Percentiles rank a stretch among this genome's conserved stretches.
Evolutionary conservation across 208 protist species (phyloP).

Genomic region (Acanthamoeba rhysodes): DNA sequence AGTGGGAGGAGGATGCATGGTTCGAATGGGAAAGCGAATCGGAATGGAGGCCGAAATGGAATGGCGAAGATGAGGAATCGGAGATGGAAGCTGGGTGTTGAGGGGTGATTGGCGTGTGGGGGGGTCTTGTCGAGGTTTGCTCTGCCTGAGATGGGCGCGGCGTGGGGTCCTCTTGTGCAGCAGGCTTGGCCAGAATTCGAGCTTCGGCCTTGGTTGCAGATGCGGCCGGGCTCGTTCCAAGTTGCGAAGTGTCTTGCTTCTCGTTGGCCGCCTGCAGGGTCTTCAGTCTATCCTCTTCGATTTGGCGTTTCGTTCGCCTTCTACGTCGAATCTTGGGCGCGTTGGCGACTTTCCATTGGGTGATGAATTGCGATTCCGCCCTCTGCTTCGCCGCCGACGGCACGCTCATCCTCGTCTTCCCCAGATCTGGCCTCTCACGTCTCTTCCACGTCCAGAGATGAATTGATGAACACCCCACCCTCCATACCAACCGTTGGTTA

Average conservation of each 20-base stretch:
- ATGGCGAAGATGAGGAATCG: too few species aligned
- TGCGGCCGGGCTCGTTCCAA: neutral
- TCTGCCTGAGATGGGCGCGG: too few species aligned
- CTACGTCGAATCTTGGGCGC: conserved; percentile 4
- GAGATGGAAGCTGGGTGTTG: too few species aligned
- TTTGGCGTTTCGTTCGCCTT: conserved; percentile 6
- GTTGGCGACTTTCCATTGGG: conserved; percentile 34
- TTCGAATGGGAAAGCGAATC: too few species aligned
- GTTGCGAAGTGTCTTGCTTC: neutral
- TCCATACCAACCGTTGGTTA: too few species aligned
- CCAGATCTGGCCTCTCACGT: too few species aligned
- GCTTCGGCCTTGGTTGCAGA: neutral
- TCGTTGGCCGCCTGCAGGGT: neutral
- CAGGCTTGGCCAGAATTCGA: neutral
- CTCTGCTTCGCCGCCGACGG: neutral
- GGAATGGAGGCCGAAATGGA: too few species aligned
- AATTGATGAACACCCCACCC: too few species aligned
- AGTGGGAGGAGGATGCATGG: neutral
- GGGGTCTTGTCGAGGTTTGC: too few species aligned
- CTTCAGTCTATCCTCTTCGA: neutral
- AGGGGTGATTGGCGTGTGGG: too few species aligned
- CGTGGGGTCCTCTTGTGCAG: neutral
- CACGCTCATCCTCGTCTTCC: neutral
- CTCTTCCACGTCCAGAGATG: too few species aligned
- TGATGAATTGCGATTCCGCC: conserved; percentile 5